phyloP scores from a whole-genome alignment of 805 yeast genomes.

The Yarrowia osloensis region DNA sequence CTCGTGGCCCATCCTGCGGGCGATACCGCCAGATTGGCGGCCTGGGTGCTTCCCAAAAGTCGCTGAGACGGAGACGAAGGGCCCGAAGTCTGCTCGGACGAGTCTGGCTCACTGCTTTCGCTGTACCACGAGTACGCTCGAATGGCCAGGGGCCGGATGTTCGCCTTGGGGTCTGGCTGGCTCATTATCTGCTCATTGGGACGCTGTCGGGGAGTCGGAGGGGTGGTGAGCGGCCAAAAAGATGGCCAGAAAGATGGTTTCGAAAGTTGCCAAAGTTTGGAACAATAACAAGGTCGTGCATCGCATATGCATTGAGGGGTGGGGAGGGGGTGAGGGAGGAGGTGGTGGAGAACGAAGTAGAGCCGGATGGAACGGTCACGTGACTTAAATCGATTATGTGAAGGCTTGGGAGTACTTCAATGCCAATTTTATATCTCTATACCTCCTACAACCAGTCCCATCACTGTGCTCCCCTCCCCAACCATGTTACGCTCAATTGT shows the following conservation, averaged over 20 bases:
- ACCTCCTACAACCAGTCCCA: too few species aligned
- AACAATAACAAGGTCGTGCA: constrained; percentile 13
- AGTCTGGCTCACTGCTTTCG: constrained; percentile 14
- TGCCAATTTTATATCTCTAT: too few species aligned
- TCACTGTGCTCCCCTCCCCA: too few species aligned
- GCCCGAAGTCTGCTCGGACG: background rate
- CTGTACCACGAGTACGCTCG: constrained; percentile 27
- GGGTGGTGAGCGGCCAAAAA: background rate
- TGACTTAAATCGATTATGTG: too few species aligned
- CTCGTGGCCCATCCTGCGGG: constrained; percentile 24
- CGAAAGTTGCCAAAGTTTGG: constrained; percentile 13
- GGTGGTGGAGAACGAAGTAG: too few species aligned
- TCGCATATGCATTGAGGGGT: background rate
- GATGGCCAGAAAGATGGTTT: too few species aligned
- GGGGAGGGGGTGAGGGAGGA: too few species aligned
- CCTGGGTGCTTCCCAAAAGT: background rate
- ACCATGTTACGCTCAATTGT: too few species aligned
- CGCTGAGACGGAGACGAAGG: constrained; percentile 20
- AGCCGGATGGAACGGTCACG: too few species aligned
- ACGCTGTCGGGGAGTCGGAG: background rate
- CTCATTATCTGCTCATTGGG: constrained; percentile 5
- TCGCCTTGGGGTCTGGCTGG: constrained; percentile 16
- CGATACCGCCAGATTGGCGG: background rate
- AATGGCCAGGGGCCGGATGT: constrained; percentile 6
- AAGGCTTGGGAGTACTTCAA: too few species aligned